Evolutionary conservation across 805 yeast genomes (phyloP).

Genomic region (Candida mattraensis): DNA sequence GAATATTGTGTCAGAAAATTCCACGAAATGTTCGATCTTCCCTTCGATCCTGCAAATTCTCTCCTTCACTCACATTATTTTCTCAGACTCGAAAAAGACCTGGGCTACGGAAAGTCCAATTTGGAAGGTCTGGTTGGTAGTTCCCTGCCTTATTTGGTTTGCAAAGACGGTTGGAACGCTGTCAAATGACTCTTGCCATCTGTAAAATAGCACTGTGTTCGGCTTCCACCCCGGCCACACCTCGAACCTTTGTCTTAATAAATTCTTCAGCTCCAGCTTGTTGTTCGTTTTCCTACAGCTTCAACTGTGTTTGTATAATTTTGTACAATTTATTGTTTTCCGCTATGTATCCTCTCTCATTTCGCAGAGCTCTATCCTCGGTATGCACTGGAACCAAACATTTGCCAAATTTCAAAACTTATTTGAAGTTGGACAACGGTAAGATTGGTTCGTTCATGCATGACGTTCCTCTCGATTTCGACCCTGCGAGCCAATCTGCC

Average conservation of each 20-base stretch:
- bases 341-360: neutral
- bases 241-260: no score
- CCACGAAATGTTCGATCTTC: constrained; percentile 34
- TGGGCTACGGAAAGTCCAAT: constrained; percentile 12
- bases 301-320: no score
- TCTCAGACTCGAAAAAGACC: constrained; percentile 13
- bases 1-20: constrained; percentile 33
- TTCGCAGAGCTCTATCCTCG: constrained; percentile 16
- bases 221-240: constrained; percentile 1
- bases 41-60: constrained; percentile 29
- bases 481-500: constrained; percentile 43
- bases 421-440: constrained; percentile 41
- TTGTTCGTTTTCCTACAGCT: no score
- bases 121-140: constrained; percentile 35
- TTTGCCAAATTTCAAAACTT: constrained; percentile 42
- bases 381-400: constrained; percentile 39
- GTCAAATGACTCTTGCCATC: constrained; percentile 16
- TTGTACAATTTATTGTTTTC: no score
- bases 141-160: constrained; percentile 32
- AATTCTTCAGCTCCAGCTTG: no score
- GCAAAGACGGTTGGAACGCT: constrained; percentile 33
- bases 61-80: constrained; percentile 24
- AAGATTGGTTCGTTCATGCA: constrained; percentile 63
- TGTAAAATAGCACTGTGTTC: neutral
- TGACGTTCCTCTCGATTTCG: constrained; percentile 61